These are phyloP conservation scores for Erodium moschatum DNA, from an alignment of 441 rosid genomes.

Conservation along the genomic window DNA sequence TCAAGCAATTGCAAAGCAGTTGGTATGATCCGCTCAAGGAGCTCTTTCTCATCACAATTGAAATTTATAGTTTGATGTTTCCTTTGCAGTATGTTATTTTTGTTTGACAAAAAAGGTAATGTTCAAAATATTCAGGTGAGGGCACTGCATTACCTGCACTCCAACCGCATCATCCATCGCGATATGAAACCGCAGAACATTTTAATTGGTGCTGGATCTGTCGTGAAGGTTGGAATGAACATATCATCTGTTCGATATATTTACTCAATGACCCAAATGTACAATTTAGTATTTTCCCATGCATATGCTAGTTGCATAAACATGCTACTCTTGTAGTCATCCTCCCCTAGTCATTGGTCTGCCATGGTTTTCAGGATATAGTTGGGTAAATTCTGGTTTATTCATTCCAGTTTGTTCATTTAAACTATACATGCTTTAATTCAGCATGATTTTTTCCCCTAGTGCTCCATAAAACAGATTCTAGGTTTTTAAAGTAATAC, in stretches of 20 bases:
- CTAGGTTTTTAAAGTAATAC: not conserved
- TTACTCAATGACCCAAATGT: not conserved
- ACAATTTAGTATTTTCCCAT: not conserved
- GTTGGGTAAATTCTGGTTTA: not conserved
- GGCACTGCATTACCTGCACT: conserved; percentile 90
- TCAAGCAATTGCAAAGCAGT: conserved; percentile 93
- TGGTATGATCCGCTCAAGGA: conserved; percentile 41
- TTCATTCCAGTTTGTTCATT: not conserved
- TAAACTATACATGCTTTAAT: not conserved
- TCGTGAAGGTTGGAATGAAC: conserved; percentile 62
- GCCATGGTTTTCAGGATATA: not conserved
- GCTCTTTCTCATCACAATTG: conserved; percentile 5
- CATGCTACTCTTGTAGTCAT: conserved; percentile 1
- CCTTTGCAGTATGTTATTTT: not conserved
- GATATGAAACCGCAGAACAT: conserved; percentile 99
- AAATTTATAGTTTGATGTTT: conserved; percentile 3
- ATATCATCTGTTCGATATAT: not conserved
- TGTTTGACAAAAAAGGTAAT: conserved; percentile 6
- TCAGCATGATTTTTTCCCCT: not conserved
- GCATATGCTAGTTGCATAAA: not conserved
- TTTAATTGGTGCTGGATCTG: conserved; percentile 84
- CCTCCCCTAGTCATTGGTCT: not conserved
- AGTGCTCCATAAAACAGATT: not conserved
- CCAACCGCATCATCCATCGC: conserved; percentile 94
- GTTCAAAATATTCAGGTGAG: conserved; percentile 45